These are phyloP conservation scores for Phytophthora litchii DNA, from an alignment of 352 stramenopile genomes.

Conservation along the genomic window DNA sequence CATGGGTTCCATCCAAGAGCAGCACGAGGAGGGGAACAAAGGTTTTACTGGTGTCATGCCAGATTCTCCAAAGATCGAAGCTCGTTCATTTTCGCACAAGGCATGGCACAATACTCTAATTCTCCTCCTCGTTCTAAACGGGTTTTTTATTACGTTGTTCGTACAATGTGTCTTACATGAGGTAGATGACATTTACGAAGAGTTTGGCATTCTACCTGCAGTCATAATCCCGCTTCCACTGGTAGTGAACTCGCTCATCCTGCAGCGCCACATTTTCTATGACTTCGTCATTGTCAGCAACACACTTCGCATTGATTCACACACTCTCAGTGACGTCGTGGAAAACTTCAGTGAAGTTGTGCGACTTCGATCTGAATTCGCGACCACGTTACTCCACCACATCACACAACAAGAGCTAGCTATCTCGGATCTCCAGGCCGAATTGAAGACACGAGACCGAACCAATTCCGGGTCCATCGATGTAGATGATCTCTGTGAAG, in stretches of 20 bases:
- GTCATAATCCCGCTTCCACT: slow-evolving; percentile 47
- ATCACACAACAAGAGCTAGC: slow-evolving; percentile 26
- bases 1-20: slow-evolving; percentile 34
- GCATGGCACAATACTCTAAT: slow-evolving; percentile 66
- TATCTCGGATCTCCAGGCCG: slow-evolving; percentile 40
- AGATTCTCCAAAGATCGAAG: slow-evolving; percentile 15
- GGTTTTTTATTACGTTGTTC: slow-evolving; percentile 62
- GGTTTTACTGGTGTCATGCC: slow-evolving; percentile 19
- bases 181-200: slow-evolving; percentile 35
- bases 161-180: slow-evolving; percentile 62
- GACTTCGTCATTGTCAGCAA: slow-evolving; percentile 65
- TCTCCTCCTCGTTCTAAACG: slow-evolving; percentile 63
- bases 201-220: slow-evolving; percentile 36
- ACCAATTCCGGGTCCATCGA: slow-evolving; percentile 38
- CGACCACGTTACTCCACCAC: slow-evolving; percentile 29
- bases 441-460: slow-evolving; percentile 37
- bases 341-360: slow-evolving; percentile 66
- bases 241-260: slow-evolving; percentile 52
- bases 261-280: slow-evolving; percentile 64
- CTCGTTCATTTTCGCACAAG: slow-evolving; percentile 67
- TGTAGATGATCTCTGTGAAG: slow-evolving; percentile 46
- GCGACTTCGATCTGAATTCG: slow-evolving; percentile 54
- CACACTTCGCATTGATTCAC: slow-evolving; percentile 53
- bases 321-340: slow-evolving; percentile 59
- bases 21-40: slow-evolving; percentile 32